Evolutionary conservation across 805 yeast species (phyloP).

Genomic region (Vanderwaltozyma verrucispora): DNA sequence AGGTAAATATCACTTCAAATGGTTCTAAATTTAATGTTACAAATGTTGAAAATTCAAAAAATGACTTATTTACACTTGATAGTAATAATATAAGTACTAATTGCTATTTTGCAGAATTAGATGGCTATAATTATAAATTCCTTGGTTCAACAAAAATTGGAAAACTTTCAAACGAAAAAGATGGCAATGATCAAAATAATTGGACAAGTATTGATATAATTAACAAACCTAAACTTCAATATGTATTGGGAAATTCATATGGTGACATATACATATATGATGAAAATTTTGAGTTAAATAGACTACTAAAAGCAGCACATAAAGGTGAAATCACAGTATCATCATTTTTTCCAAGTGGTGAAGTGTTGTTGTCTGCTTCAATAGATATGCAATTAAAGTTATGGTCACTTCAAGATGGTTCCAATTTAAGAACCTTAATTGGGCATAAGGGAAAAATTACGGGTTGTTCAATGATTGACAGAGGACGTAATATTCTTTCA

Average conservation of each 20-base stretch:
- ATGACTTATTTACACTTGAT: too few species aligned
- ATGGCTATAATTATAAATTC: conserved; percentile 8
- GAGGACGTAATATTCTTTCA: conserved; percentile 58
- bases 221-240: conserved; percentile 16
- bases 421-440: conserved; percentile 39
- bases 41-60: neutral
- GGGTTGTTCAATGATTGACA: conserved; percentile 42
- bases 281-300: conserved; percentile 6
- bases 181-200: conserved; percentile 3
- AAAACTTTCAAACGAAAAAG: neutral
- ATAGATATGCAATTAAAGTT: conserved; percentile 48
- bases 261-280: conserved; percentile 27
- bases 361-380: conserved; percentile 50
- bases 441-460: conserved; percentile 43
- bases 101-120: conserved; percentile 9
- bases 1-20: conserved; percentile 7
- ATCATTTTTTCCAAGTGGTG: conserved; percentile 51
- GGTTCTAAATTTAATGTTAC: conserved; percentile 6
- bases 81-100: conserved; percentile 4
- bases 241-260: conserved; percentile 27
- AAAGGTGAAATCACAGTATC: conserved; percentile 34
- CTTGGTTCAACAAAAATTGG: neutral
- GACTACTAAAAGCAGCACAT: conserved; percentile 36
- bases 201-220: conserved; percentile 30
- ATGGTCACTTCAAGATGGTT: conserved; percentile 45